These are phyloP conservation scores for Alternaria alternata DNA, from an alignment of 2,329 filamentous ascomycete species.

Conservation along the genomic window DNA sequence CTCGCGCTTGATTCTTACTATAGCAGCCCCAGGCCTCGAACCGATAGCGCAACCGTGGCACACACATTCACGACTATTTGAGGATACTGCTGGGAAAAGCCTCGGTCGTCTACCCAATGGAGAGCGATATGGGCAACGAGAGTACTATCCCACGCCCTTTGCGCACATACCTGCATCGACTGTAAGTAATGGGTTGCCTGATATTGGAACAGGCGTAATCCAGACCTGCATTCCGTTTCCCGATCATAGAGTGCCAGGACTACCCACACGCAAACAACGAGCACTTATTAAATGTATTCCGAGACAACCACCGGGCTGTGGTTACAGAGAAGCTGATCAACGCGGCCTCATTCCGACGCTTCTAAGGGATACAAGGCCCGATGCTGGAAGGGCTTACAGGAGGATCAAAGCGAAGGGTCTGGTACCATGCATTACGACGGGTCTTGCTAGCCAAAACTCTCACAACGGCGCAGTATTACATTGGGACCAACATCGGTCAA, in stretches of 20 bases:
- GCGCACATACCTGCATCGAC: slow-evolving; percentile 61
- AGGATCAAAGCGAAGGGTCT: slow-evolving; percentile 63
- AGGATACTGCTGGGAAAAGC: slow-evolving; percentile 37
- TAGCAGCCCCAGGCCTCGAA: slow-evolving; percentile 70
- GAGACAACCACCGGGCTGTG: slow-evolving; percentile 54
- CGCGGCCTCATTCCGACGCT: slow-evolving; percentile 42
- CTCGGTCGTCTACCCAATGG: slow-evolving; percentile 60
- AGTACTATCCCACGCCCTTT: slow-evolving; percentile 66
- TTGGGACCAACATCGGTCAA: slow-evolving; percentile 68
- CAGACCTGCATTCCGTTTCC: slow-evolving; percentile 71
- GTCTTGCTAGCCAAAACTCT: slow-evolving; percentile 60
- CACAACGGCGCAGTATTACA: slow-evolving; percentile 67
- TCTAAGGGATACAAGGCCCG: slow-evolving; percentile 28
- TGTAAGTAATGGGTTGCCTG: slow-evolving; percentile 68
- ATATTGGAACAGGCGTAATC: slow-evolving; percentile 67
- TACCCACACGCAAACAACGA: slow-evolving; percentile 42
- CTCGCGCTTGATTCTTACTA: slow-evolving; percentile 73
- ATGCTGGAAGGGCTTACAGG: slow-evolving; percentile 54
- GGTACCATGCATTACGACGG: slow-evolving; percentile 71
- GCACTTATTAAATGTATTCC: slow-evolving; percentile 67
- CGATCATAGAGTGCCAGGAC: slow-evolving; percentile 66
- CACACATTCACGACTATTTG: slow-evolving; percentile 68
- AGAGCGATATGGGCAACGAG: slow-evolving; percentile 64
- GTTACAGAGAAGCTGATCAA: slow-evolving; percentile 47
- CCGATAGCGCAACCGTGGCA: slow-evolving; percentile 65